Conservation (phyloP, 2,329 filamentous ascomycete genomes). For the Cercospora sesami region DNA sequence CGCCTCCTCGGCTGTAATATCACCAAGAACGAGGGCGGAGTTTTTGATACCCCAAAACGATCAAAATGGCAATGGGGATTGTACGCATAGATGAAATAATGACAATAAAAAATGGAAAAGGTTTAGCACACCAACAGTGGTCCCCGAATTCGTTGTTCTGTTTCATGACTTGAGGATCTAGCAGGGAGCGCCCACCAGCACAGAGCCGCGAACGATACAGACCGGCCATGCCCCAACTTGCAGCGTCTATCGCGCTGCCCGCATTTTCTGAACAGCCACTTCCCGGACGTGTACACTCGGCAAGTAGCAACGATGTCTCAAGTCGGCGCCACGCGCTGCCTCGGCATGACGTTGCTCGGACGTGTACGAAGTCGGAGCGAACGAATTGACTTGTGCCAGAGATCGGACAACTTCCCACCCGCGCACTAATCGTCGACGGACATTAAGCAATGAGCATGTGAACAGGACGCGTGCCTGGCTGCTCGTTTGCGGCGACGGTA, state of each 20-base stretch:
- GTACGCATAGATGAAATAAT: constrained; percentile 18
- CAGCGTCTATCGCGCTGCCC: not conserved
- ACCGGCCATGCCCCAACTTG: not conserved
- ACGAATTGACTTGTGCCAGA: not conserved
- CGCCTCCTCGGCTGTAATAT: constrained; percentile 3
- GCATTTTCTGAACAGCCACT: not conserved
- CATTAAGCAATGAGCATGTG: constrained; percentile 8
- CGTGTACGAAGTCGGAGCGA: not conserved
- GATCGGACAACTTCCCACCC: not conserved
- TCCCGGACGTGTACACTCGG: not conserved
- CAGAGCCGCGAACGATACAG: not conserved
- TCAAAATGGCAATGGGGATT: constrained; percentile 9
- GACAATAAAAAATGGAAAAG: constrained; percentile 7
- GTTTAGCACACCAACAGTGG: not conserved
- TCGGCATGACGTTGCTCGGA: constrained; percentile 5
- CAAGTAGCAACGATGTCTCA: not conserved
- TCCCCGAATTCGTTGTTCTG: not conserved
- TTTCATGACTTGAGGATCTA: not conserved
- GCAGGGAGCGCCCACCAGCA: not conserved
- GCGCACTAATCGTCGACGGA: not conserved
- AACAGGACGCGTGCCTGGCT: constrained; percentile 9
- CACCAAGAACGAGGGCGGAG: constrained; percentile 8
- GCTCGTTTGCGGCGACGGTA: not conserved
- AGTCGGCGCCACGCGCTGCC: constrained; percentile 1
- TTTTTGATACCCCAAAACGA: constrained; percentile 16